A percentile compares a stretch with the other conserved stretches of the same genome.
Conservation (phyloP, 2,329 filamentous ascomycete genomes). For the Emmonsia crescens region DNA sequence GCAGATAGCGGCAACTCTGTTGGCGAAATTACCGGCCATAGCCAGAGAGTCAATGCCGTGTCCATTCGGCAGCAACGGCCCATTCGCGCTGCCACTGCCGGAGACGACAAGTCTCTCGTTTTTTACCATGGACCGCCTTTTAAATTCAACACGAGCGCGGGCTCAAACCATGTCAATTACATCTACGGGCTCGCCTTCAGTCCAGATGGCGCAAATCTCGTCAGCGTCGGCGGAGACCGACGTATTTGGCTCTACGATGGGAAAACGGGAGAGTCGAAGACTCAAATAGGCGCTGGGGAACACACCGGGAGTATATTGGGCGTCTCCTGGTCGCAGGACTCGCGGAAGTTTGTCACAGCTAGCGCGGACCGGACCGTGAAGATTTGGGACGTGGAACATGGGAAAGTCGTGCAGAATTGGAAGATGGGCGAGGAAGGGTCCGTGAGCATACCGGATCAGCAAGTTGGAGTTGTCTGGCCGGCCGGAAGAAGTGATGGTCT, state of each 20-base stretch:
- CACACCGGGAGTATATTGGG: constrained; percentile 91
- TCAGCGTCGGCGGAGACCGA: constrained; percentile 86
- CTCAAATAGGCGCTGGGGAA: constrained; percentile 58
- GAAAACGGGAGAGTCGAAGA: constrained; percentile 77
- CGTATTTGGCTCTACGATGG: constrained; percentile 93
- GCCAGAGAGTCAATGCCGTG: constrained; percentile 80
- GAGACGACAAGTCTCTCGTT: constrained; percentile 78
- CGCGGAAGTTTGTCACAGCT: constrained; percentile 75
- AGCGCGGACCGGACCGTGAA: constrained; percentile 92
- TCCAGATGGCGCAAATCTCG: constrained; percentile 69
- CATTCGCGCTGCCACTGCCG: constrained; percentile 81
- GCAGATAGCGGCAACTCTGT: constrained; percentile 94
- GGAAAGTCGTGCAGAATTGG: constrained; percentile 72
- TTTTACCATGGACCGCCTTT: constrained; percentile 93
- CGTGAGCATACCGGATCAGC: constrained; percentile 68
- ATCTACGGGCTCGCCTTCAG: constrained; percentile 82
- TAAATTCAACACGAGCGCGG: constrained; percentile 80
- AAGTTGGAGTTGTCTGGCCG: constrained; percentile 89
- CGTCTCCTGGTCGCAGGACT: constrained; percentile 81
- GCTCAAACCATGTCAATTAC: constrained; percentile 74
- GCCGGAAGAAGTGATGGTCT: constrained; percentile 70
- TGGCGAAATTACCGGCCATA: constrained; percentile 87
- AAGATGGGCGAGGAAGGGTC: constrained; percentile 63
- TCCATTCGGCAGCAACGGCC: constrained; percentile 82
- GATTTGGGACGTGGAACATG: constrained; percentile 80